Evolutionary conservation across 257 asterid species (phyloP).

Genomic region (Fraxinus quadrangulata): DNA sequence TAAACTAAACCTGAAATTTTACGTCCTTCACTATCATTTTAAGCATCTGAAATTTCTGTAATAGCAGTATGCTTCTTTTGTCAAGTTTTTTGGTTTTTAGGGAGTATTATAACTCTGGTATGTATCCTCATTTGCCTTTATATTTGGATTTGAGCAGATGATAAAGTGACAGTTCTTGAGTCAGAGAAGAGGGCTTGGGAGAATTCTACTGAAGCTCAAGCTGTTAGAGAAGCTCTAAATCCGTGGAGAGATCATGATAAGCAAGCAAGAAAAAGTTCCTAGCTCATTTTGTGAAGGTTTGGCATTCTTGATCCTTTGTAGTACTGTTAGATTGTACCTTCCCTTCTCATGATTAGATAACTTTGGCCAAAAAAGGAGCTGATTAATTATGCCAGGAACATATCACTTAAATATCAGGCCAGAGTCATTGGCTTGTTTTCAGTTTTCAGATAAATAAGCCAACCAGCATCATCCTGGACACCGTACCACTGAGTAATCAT

Average conservation of each 20-base stretch:
- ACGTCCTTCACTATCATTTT: background rate
- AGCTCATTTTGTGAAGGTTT: conserved; percentile 26
- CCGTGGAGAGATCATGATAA: conserved; percentile 70
- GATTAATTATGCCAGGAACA: background rate
- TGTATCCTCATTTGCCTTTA: conserved; percentile 18
- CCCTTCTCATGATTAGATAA: background rate
- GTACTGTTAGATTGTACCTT: background rate
- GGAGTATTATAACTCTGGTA: background rate
- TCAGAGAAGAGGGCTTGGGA: conserved; percentile 89
- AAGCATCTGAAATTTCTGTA: background rate
- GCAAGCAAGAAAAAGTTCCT: conserved; percentile 47
- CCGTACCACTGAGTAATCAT: no score
- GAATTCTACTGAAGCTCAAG: conserved; percentile 80
- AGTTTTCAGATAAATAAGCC: no score
- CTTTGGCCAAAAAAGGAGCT: background rate
- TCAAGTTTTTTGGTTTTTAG: background rate
- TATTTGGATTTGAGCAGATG: conserved; percentile 57
- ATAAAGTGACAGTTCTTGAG: conserved; percentile 83
- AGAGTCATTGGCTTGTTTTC: no score
- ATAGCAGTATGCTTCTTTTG: conserved; percentile 24
- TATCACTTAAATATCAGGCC: background rate
- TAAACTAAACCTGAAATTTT: background rate
- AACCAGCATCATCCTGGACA: no score
- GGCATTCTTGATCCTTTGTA: background rate
- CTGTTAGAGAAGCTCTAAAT: conserved; percentile 83